Evolutionary conservation across 345 rosid species (phyloP), one percentile per base, ranked within the genome.

Genomic region (Salix brachista): DNA sequence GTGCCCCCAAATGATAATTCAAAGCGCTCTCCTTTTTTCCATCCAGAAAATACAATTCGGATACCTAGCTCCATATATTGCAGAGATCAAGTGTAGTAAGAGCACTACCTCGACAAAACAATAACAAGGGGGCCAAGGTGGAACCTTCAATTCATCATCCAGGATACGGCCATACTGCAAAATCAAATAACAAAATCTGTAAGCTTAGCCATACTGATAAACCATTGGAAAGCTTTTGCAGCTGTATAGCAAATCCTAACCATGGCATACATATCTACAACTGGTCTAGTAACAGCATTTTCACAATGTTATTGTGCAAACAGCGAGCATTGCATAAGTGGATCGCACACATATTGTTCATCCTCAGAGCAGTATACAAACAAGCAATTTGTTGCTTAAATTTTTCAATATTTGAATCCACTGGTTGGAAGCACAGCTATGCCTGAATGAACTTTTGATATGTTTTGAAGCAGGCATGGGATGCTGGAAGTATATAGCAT

Each of bases 91-190:
- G 26, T 56, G 2, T 56, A 3, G 12, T 11, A 39, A 72, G 17
- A 75, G 26, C 18, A 4, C 21, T 90, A 96, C 99, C 97, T 96
- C 99, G n/a, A 96, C 97, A 85, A 96, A 96, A 83, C 92, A 92
- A 83, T 93, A 96, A 77, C 97, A 87, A 25, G 99, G 99, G 80
- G 99, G 98, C 14, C 94, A 94, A 67, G 92, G 97, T 2, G 97
- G 98, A 81, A 93, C 85, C 89, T 93, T 96, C 92, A 96, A 82
- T 74, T 96, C 97, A 60, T 21, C 61, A 56, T 56, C 61, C 25
- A 56, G 13, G 61, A 56, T 56, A 56, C 61, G 61, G 46, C 98
- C 98, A 85, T 93, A 92, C 98, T 93, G 75, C 74, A 85, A 19
- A 37, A 21, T 69, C 1, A 21, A 25, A 56, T n/a, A 56, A 56